phyloP scores from a whole-genome alignment of 1,139 yeast genomes.

The Saccharomycopsis phalli region DNA sequence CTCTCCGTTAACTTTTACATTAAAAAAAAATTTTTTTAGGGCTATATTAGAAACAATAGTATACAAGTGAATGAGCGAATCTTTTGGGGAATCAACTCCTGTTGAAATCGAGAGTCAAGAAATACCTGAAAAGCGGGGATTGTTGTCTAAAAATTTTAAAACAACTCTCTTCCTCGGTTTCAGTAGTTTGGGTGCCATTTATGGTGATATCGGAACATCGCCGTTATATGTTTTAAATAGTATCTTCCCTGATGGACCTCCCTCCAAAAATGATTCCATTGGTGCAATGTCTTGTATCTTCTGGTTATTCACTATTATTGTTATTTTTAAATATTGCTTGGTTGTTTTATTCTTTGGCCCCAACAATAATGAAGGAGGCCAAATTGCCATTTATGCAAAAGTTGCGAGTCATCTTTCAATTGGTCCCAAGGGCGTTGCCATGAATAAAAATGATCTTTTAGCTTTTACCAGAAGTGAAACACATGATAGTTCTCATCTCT shows the following conservation, averaged over 20 bases:
- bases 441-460: constrained; percentile 32
- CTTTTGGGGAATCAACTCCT: too few species aligned
- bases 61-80: too few species aligned
- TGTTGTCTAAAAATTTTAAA: neutral
- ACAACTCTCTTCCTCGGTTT: constrained; percentile 19
- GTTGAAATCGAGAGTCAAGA: too few species aligned
- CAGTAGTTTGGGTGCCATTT: constrained; percentile 41
- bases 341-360: constrained; percentile 44
- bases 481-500: constrained; percentile 25
- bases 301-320: constrained; percentile 46
- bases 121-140: too few species aligned
- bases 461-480: constrained; percentile 34
- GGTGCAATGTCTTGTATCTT: constrained; percentile 48
- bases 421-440: constrained; percentile 40
- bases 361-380: constrained; percentile 54
- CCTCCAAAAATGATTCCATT: constrained; percentile 32
- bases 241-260: constrained; percentile 32
- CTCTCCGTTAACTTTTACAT: too few species aligned
- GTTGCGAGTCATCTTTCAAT: constrained; percentile 40
- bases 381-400: constrained; percentile 50
- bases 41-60: too few species aligned
- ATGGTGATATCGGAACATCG: constrained; percentile 56
- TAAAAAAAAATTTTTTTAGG: too few species aligned
- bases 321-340: constrained; percentile 41
- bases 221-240: constrained; percentile 47